Evolutionary conservation across 768 basidiomycete genomes (phyloP).

Genomic region (Asterophora lycoperdoides): DNA sequence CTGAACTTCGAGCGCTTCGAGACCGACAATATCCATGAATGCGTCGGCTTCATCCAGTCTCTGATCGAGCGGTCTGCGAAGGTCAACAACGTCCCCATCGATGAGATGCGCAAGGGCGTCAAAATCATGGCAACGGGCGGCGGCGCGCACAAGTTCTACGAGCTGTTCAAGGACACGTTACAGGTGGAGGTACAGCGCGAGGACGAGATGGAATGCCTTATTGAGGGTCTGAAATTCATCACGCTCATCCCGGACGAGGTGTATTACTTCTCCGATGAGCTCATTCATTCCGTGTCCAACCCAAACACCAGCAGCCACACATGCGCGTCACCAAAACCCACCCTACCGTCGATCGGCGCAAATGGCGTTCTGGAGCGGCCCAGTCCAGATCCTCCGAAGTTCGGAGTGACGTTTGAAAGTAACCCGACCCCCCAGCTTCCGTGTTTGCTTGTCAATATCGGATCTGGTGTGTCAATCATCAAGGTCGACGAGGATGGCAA

Average conservation of each 20-base stretch:
- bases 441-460: constrained; percentile 96
- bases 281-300: constrained; percentile 62
- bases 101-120: constrained; percentile 87
- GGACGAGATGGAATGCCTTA: constrained; percentile 99
- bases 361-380: constrained; percentile 63
- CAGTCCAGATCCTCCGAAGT: constrained; percentile 86
- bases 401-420: constrained; percentile 82
- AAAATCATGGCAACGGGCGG: constrained; percentile 99
- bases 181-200: constrained; percentile 84
- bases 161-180: constrained; percentile 67
- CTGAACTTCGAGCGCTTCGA: constrained; percentile 98
- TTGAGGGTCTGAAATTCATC: constrained; percentile 94
- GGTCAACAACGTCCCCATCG: constrained; percentile 82
- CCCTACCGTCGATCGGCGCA: constrained; percentile 6
- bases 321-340: constrained; percentile 17
- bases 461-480: constrained; percentile 96
- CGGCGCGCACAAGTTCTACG: constrained; percentile 92
- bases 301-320: constrained; percentile 8
- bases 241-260: constrained; percentile 95
- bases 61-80: constrained; percentile 84
- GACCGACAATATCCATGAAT: constrained; percentile 80
- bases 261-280: constrained; percentile 97
- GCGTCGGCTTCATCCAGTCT: constrained; percentile 81
- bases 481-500: constrained; percentile 93
- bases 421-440: constrained; percentile 86